Evolutionary conservation across 1,139 yeast species (phyloP), one percentile per base, ranked within the genome.

Genomic region (Blastobotrys elegans): DNA sequence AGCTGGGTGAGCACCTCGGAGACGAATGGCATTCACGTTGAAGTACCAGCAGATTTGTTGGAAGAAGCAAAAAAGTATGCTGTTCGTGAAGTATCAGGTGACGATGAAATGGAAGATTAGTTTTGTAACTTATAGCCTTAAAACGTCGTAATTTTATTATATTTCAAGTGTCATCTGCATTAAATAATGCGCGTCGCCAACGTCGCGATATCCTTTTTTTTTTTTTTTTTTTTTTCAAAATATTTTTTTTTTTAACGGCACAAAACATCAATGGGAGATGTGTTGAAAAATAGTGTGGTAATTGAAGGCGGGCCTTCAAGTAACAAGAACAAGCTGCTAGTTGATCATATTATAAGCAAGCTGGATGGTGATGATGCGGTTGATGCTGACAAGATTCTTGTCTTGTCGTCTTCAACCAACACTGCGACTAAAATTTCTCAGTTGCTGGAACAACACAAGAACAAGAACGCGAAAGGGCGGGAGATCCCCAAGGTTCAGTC

Each of bases 41-140:
- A 78, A 57, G 85, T 92, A 36, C 95, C 96, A 26, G 80, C 77
- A 39, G 90, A 79, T 22, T 67, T 90, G 56, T 73, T 89, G 49
- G 80, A 80, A 47, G 96, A 86, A 64, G 97, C 97, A 18, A 79
- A 82, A 61, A 79, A 79, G 59, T 79, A 75, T 55, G 97, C 97
- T 8, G 82, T 84, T 65, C 83, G 82, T 49, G 94, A 85, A 51
- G 82, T 82, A 8, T 84, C 82, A n/a, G 94, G 83, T 20, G 76
- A 71, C 44, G 80, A 75, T 50, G 77, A 71, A 65, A 66, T 51
- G 71, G 74, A 70, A 49, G 73, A 71, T 51, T 61, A 57, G 46
- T 13, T 34, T 7, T 14, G 7, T 7, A 17, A 34, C 21, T 34
- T n/a, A 22, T 22, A 24, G 36, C 18, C 4, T 13, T 32, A 13